Evolutionary conservation across 1,284 basidiomycete genomes (phyloP).

Genomic region (Heterobasidion annosum): DNA sequence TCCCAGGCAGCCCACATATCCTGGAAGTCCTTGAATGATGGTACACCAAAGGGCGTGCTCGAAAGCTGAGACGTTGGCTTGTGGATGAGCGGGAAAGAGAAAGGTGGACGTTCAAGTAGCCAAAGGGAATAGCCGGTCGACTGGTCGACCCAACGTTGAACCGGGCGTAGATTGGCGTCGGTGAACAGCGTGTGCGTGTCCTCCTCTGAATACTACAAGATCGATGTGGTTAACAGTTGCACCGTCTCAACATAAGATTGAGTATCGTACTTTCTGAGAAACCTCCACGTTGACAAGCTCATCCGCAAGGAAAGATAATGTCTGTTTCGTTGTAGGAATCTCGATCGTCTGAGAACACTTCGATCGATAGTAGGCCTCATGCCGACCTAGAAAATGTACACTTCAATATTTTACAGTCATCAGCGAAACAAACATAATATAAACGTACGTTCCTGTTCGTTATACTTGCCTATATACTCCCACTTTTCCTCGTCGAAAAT

Average conservation of each 20-base stretch:
- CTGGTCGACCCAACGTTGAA: slow-evolving; percentile 82
- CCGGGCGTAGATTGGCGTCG: slow-evolving; percentile 71
- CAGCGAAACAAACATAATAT: not conserved
- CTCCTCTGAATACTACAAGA: slow-evolving; percentile 63
- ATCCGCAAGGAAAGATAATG: slow-evolving; percentile 46
- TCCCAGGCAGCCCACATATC: slow-evolving; percentile 89
- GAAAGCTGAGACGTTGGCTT: slow-evolving; percentile 14
- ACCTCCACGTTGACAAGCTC: slow-evolving; percentile 86
- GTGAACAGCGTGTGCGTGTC: slow-evolving; percentile 75
- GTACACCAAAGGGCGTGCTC: slow-evolving; percentile 55
- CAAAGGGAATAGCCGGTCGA: slow-evolving; percentile 77
- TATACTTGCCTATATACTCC: slow-evolving; percentile 81
- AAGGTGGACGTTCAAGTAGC: slow-evolving; percentile 83
- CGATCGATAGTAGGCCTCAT: slow-evolving; percentile 83
- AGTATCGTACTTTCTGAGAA: slow-evolving; percentile 67
- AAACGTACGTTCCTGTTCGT: slow-evolving; percentile 55
- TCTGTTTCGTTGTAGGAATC: slow-evolving; percentile 36
- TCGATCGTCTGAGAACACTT: slow-evolving; percentile 52
- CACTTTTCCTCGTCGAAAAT: slow-evolving; percentile 65
- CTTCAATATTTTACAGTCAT: too few relatives aligned
- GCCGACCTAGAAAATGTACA: slow-evolving; percentile 45
- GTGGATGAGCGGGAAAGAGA: slow-evolving; percentile 58
- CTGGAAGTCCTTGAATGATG: slow-evolving; percentile 74
- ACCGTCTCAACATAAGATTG: too few relatives aligned
- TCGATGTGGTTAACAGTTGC: not conserved